Conservation (phyloP, 306 rosid species). For the Rosa multiflora region DNA sequence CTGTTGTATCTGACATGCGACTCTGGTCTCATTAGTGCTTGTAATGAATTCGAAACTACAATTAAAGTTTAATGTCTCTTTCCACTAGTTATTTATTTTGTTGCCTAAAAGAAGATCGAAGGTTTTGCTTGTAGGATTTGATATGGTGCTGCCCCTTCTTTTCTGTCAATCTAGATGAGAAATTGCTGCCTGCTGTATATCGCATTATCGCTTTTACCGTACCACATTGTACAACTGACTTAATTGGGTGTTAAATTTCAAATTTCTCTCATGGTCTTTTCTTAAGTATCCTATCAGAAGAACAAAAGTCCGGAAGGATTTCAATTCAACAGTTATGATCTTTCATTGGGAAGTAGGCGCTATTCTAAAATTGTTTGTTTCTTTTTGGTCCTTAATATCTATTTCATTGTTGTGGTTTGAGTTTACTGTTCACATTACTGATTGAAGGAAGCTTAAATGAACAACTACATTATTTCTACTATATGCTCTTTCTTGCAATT, state of each 20-base stretch:
- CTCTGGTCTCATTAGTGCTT: neutral
- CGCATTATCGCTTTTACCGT: no score
- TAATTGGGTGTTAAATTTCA: neutral
- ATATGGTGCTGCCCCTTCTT: neutral
- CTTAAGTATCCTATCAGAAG: neutral
- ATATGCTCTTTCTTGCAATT: neutral
- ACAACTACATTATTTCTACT: neutral
- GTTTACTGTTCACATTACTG: neutral
- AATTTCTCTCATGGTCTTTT: neutral
- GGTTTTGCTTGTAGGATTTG: neutral
- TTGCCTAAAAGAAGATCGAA: neutral
- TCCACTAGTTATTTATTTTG: neutral
- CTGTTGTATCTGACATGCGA: constrained; percentile 11
- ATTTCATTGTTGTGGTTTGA: neutral
- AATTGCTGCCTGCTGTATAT: neutral
- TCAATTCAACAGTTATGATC: neutral
- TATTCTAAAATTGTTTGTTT: neutral
- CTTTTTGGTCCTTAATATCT: neutral
- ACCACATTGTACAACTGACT: neutral
- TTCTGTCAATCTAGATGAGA: neutral
- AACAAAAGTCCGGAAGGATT: neutral
- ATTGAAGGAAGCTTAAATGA: neutral
- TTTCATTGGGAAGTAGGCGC: neutral
- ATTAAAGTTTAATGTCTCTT: neutral
- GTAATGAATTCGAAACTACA: neutral